Evolutionary conservation across 495 filamentous ascomycete genomes (phyloP), one percentile per base, ranked within the genome.

Genomic region (Xylaria bambusicola): DNA sequence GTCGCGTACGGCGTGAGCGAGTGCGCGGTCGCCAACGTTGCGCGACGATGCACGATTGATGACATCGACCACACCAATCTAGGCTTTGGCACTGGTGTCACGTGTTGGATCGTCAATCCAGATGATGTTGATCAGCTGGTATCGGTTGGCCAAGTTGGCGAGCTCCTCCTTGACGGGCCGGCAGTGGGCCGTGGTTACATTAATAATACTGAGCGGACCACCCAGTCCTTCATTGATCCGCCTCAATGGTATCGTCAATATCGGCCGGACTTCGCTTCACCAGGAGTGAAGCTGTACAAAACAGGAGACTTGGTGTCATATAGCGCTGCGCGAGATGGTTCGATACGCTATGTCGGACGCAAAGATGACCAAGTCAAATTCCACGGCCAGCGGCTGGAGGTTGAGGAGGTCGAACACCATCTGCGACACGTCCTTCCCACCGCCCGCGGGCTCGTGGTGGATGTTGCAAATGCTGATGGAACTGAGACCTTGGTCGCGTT

Each of bases 1-100:
- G 83, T 84, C 52, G 77, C 77, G 1, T 86, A 85, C 57, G 84
- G 84, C 0, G 84, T 82, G 1, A 67, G 71, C 8, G 66, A 63
- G 29, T 24, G 33, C 3, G 61, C 62, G 21, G 26, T 40, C 5
- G 4, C 27, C 47, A 49, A 49, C 36, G 20, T 36, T 15, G 44
- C 18, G 6, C 50, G 50, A 23, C 50, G 2, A 10, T 52, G 50
- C 50, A 5, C 10, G 3, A 20, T 40, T 8, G 31, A 13, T 12
- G 33, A 47, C 10, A 27, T 20, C 13, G 55, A 47, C 75, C 10
- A 63, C 75, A 33, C 47, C 10, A 46, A 58, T 40, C 24, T 84
- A 56, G 80, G 82, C 0, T 71, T 75, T 71, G 61, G 71, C 66
- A 15, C 75, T 63, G 63, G 77, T 71, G 27, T 64, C 71, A 21